A percentile compares a stretch with the other conserved stretches of the same genome.
Conservation (phyloP, 2,329 filamentous ascomycete genomes). For the Apiospora koreana region DNA sequence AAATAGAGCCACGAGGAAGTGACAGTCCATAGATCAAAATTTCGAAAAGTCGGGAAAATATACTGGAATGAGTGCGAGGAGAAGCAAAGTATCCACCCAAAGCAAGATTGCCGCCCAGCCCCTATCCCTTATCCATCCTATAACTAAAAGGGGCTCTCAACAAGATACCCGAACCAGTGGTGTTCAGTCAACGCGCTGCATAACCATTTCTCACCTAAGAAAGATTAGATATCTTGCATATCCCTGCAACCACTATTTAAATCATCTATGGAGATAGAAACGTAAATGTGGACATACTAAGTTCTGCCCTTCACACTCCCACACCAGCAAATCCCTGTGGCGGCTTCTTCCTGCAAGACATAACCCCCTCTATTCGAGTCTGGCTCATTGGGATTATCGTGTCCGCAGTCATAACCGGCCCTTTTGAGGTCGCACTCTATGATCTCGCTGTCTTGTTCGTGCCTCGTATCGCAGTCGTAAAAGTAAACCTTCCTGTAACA, state of each 20-base stretch:
- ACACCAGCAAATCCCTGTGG: not conserved
- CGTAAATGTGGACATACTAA: not conserved
- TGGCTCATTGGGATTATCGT: not conserved
- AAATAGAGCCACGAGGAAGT: not conserved
- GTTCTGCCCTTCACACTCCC: not conserved
- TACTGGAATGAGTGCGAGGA: not conserved
- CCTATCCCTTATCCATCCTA: not conserved
- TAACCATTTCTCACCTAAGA: not conserved
- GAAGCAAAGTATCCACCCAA: not conserved
- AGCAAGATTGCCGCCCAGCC: not conserved
- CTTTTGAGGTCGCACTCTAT: not conserved
- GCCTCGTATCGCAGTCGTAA: not conserved
- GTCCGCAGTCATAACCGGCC: not conserved
- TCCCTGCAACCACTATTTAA: too few relatives aligned
- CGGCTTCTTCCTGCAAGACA: not conserved
- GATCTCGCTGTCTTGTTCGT: fast-evolving
- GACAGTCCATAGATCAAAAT: too few relatives aligned
- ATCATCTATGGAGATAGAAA: too few relatives aligned
- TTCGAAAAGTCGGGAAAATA: not conserved
- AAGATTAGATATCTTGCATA: too few relatives aligned
- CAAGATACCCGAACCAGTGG: not conserved
- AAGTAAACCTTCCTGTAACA: not conserved
- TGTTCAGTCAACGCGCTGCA: not conserved
- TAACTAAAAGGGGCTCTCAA: not conserved
- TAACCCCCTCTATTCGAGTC: not conserved